phyloP scores from a whole-genome alignment of 306 rosid species.

The Senna tora region DNA sequence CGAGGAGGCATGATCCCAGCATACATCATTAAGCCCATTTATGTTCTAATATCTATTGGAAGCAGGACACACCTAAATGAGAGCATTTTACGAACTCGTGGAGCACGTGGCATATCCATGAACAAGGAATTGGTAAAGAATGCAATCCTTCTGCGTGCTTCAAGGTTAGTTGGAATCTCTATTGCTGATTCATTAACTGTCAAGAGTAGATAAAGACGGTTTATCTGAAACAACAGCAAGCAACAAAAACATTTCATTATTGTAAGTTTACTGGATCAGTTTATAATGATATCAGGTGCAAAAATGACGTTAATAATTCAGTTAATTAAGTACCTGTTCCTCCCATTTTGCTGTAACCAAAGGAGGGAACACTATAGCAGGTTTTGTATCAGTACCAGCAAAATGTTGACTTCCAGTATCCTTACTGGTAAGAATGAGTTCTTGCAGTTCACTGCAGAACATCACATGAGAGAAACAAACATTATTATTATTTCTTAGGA shows the following conservation, averaged over 20 bases:
- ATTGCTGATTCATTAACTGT: conserved; percentile 89
- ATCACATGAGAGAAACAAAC: conserved; percentile 33
- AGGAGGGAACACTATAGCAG: conserved; percentile 82
- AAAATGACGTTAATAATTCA: neutral
- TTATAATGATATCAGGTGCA: conserved; percentile 20
- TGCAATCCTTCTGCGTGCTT: conserved; percentile 94
- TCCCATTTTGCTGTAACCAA: conserved; percentile 90
- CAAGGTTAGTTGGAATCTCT: conserved; percentile 92
- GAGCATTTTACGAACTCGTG: conserved; percentile 94
- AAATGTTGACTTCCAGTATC: conserved; percentile 93
- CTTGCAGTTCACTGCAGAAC: conserved; percentile 74
- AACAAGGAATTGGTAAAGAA: conserved; percentile 92
- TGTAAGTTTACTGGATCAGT: conserved; percentile 25
- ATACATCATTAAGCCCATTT: conserved; percentile 29
- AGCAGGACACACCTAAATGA: conserved; percentile 73
- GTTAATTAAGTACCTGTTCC: conserved; percentile 70
- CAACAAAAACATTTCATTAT: conserved; percentile 28
- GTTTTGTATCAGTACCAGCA: conserved; percentile 84
- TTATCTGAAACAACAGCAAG: conserved; percentile 63
- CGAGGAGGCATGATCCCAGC: conserved; percentile 22
- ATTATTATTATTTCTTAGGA: conserved; percentile 19
- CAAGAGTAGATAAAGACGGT: conserved; percentile 77
- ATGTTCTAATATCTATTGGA: conserved; percentile 4
- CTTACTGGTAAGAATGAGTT: conserved; percentile 79
- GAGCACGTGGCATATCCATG: conserved; percentile 99